Conservation (phyloP, 148 eudicot genomes). For the Rhododendron ovatum region DNA sequence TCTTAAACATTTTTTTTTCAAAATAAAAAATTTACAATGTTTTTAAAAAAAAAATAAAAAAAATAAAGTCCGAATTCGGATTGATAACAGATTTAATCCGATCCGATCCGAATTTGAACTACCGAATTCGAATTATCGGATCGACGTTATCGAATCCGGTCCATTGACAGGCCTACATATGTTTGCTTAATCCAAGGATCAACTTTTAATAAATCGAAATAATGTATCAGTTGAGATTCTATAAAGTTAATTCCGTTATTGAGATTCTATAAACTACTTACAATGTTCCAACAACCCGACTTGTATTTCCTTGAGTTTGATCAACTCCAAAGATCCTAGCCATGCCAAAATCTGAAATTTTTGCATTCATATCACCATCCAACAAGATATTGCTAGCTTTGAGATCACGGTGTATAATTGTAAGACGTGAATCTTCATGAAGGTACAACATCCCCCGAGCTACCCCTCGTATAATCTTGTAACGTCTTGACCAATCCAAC, state of each 20-base stretch:
- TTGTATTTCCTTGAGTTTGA: slow-evolving; percentile 8
- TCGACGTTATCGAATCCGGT: too few species aligned
- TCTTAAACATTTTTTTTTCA: too few species aligned
- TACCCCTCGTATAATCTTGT: slow-evolving; percentile 23
- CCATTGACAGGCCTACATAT: too few species aligned
- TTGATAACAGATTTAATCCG: too few species aligned
- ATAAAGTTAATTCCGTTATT: neutral
- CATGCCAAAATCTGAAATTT: slow-evolving; percentile 3
- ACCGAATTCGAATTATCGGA: too few species aligned
- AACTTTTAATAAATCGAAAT: neutral
- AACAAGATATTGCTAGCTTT: neutral
- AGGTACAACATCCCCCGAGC: slow-evolving; percentile 32
- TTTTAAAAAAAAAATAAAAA: too few species aligned
- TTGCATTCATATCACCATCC: slow-evolving; percentile 30
- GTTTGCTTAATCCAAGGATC: too few species aligned
- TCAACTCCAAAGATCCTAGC: slow-evolving; percentile 4
- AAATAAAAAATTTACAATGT: too few species aligned
- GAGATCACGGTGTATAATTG: slow-evolving; percentile 4
- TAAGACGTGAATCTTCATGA: slow-evolving; percentile 17
- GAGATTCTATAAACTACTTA: slow-evolving; percentile 17
- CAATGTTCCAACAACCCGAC: slow-evolving; percentile 41
- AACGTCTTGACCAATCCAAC: slow-evolving; percentile 32
- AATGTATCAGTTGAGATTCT: neutral
- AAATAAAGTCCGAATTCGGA: too few species aligned
- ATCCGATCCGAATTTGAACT: too few species aligned